Base-by-base conservation (phyloP, 1,284 basidiomycete species). In the Ustilago vetiveriae region DNA sequence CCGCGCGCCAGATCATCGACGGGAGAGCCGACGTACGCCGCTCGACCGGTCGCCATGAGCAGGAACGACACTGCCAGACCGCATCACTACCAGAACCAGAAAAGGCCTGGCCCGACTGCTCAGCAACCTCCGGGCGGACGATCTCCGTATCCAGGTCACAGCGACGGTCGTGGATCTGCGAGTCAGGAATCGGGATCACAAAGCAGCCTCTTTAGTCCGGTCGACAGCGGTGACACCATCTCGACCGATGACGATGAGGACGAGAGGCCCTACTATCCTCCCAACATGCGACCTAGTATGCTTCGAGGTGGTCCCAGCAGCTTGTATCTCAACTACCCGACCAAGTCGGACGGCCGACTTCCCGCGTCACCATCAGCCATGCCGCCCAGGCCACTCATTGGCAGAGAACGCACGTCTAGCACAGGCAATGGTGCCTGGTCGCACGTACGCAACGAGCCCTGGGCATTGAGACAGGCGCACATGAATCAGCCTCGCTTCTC, bases 161-260 rank as follows among this genome's bases (percentile, higher is more conserved):
- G 46, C 36, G 67, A 64, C 22, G 53, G 59, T 2, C 56, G 60
- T 24, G 60, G 53, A 40, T 60, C 62, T 0, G 57, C 53, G 3
- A 71, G 67, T 29, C 59, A 72, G 27, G 55, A 60, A 23, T 62
- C 58, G 13, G 58, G 58, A 44, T 63, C 64, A 10, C 62, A 72
- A 26, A 59, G 54, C 63, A 63, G 60, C 39, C 41, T 76, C 22
- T 74, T 76, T 43, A 76, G 74, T 49, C 72, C 72, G 1, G 55
- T 45, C 27, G 70, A 64, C 22, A 74, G 74, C 44, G 62, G 63
- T 16, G 63, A 65, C 40, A 72, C 70, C 17, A 74, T 66, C 54
- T 74, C 67, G 39, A 64, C 64, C 0, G 69, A 72, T 42, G 74
- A 76, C 23, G 74, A 76, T 40, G 72, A 74, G 30, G 74, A 76